These are phyloP conservation scores for Malassezia yamatoensis DNA, from an alignment of 1,284 basidiomycete genomes.

Conservation along the genomic window DNA sequence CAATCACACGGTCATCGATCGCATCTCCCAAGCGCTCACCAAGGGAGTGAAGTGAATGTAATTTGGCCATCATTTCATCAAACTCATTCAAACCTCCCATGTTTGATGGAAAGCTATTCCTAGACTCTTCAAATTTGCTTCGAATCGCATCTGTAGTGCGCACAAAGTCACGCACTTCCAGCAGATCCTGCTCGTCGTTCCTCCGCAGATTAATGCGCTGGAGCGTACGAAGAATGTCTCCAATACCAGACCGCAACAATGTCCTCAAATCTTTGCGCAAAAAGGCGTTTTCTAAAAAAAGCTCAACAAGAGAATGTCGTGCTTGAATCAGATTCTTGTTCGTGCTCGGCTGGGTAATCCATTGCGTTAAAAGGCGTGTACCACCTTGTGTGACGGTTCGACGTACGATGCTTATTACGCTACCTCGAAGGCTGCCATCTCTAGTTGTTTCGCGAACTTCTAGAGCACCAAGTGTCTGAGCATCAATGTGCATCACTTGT, in stretches of 20 bases:
- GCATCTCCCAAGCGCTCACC: constrained; percentile 28
- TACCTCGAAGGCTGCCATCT: constrained; percentile 32
- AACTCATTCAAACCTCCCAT: constrained; percentile 9
- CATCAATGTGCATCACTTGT: constrained; percentile 38
- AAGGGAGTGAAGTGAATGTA: constrained; percentile 19
- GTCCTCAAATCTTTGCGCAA: constrained; percentile 30
- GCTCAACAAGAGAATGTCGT: constrained; percentile 31
- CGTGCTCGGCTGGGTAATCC: constrained; percentile 35
- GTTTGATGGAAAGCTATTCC: neutral
- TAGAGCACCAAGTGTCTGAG: constrained; percentile 37
- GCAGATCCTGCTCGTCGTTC: constrained; percentile 41
- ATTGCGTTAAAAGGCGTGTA: constrained; percentile 33
- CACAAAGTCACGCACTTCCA: constrained; percentile 41
- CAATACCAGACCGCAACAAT: constrained; percentile 23
- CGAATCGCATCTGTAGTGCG: constrained; percentile 18
- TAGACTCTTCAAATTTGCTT: constrained; percentile 4
- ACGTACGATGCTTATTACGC: constrained; percentile 32
- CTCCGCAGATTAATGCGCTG: constrained; percentile 33
- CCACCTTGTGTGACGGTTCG: constrained; percentile 42
- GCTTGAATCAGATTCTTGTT: constrained; percentile 24
- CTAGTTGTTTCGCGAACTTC: constrained; percentile 29
- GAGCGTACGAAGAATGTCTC: constrained; percentile 36
- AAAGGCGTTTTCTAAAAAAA: constrained; percentile 21
- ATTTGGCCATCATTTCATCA: constrained; percentile 11
- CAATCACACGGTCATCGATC: constrained; percentile 46